Conservation (phyloP, 2,329 filamentous ascomycete genomes). For the Fonsecaea monophora region DNA sequence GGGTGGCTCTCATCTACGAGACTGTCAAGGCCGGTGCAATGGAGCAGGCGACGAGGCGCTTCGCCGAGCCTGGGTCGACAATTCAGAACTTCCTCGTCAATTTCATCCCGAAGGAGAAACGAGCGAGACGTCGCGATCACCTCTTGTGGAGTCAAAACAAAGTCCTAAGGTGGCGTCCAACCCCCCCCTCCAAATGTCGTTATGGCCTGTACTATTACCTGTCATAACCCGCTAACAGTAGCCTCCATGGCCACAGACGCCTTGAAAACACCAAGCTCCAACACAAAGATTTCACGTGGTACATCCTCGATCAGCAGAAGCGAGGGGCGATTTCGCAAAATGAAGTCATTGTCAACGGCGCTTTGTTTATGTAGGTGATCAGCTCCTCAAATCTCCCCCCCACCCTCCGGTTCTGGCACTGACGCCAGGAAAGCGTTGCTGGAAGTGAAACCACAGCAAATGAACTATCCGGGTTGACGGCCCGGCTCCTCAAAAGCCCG, state of each 20-base stretch:
- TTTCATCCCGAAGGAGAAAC: background rate
- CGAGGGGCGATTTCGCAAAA: constrained; percentile 34
- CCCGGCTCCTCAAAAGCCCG: background rate
- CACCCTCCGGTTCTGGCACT: no score
- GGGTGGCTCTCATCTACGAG: constrained; percentile 43
- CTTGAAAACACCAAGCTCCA: background rate
- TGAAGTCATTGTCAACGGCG: constrained; percentile 25
- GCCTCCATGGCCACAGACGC: no score
- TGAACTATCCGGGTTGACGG: background rate
- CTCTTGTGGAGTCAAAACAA: background rate
- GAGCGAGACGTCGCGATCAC: background rate
- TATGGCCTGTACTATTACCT: no score
- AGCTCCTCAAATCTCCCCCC: no score
- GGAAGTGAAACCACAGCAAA: background rate
- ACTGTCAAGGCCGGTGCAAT: constrained; percentile 25
- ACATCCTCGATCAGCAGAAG: constrained; percentile 25
- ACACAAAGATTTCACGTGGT: constrained; percentile 21
- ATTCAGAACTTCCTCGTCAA: background rate
- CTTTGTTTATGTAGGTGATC: constrained; percentile 37
- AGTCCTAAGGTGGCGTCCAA: background rate
- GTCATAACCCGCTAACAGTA: no score
- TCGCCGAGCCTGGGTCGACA: background rate
- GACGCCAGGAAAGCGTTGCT: background rate
- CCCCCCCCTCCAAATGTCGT: no score
- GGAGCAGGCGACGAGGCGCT: constrained; percentile 44